Evolutionary conservation across 805 yeast species (phyloP), one percentile per base, ranked within the genome.

Genomic region (Saturnispora ahearnii): DNA sequence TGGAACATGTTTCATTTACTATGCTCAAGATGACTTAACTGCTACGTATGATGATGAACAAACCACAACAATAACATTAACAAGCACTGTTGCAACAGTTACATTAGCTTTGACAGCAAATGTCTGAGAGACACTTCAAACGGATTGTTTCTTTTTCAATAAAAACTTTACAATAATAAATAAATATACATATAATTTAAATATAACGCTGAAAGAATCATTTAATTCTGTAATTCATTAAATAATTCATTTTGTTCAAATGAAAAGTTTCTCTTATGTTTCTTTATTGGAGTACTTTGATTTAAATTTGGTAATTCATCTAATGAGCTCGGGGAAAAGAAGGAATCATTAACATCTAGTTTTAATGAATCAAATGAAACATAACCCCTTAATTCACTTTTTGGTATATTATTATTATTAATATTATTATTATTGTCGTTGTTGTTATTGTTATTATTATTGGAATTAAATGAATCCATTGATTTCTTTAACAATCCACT

Each of bases 171-270:
- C 18, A 18, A 18, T 18, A 18, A 18, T 18, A 18, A 18, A 18
- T 18, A 18, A 18, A 18, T 18, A 18, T 18, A 18, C 18, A 18
- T 18, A 18, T 18, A 18, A 18, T 18, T 18, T 18, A 18, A 18
- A 18, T 18, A 18, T 18, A 18, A 18, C 18, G 18, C 18, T 18
- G 18, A 18, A 18, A 18, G 18, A 18, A 18, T 18, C 18, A 18
- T 18, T 26, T 26, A 26, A 26, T 26, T 26, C 22, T 70, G 70
- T 44, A 79, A 60, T 58, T 74, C 79, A 37, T 66, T 66, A 45
- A 78, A 61, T 13, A 80, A 60, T 57, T 76, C 76, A 40, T 64
- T 63, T 57, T 80, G 83, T 59, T 79, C 85, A 54, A 64, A 74
- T 0, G 82, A 76, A 32, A 77, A 62, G 1, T 67, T 66, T 49